phyloP scores from a whole-genome alignment of 192 early-diverging fungal genomes.

The Umbelopsis isabellina region DNA sequence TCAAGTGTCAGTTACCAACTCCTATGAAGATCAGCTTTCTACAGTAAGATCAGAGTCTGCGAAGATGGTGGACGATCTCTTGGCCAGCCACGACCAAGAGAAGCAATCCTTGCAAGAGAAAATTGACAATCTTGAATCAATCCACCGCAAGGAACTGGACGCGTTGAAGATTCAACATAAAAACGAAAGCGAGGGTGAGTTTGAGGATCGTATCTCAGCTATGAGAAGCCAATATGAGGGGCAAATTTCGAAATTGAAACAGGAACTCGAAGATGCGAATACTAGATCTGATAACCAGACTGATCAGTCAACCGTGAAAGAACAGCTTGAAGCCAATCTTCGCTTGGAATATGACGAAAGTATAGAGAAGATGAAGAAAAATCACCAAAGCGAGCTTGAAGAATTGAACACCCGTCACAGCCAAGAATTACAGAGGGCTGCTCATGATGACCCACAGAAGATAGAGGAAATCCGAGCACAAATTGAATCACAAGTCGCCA shows the following conservation, averaged over 20 bases:
- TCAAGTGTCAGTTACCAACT: neutral
- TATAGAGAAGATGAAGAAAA: neutral
- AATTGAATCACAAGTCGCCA: neutral
- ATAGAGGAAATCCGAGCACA: slow-evolving; percentile 9
- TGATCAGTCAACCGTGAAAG: neutral
- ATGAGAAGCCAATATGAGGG: slow-evolving; percentile 2
- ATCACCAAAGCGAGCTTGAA: neutral
- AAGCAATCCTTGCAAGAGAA: neutral
- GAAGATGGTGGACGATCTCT: neutral
- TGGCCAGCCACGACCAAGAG: neutral
- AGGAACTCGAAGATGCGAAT: neutral
- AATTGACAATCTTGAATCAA: neutral
- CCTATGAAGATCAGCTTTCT: neutral
- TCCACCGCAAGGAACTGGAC: neutral
- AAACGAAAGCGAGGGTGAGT: slow-evolving; percentile 10
- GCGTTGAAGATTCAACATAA: slow-evolving; percentile 4
- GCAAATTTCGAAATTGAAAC: neutral
- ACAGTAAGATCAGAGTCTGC: neutral
- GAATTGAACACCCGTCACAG: neutral
- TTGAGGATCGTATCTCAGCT: slow-evolving; percentile 9
- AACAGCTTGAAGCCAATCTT: neutral
- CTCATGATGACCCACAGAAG: neutral
- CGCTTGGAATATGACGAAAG: neutral
- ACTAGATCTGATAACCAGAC: neutral
- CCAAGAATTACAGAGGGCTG: neutral